A percentile compares a stretch with the other conserved stretches of the same genome.
Evolutionary conservation across 192 early-diverging fungal genomes (phyloP).

Genomic region (Lobosporangium transversale): DNA sequence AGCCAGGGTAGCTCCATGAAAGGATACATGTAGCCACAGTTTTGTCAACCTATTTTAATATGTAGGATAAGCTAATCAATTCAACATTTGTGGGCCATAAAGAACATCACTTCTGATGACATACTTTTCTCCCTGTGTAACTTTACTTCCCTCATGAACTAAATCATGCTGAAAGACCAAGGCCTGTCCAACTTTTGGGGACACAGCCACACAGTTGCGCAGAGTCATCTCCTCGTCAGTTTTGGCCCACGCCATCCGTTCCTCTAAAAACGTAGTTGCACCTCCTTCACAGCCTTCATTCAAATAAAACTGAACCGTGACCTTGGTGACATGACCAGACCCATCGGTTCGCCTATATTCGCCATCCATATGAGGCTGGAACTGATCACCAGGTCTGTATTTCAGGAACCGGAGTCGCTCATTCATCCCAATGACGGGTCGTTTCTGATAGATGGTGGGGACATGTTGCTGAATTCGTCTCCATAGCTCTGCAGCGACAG

Average conservation of each 20-base stretch:
- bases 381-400: slow-evolving; percentile 48
- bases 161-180: slow-evolving; percentile 55
- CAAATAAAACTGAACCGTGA: slow-evolving; percentile 60
- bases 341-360: slow-evolving; percentile 47
- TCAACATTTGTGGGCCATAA: too few relatives aligned
- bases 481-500: slow-evolving; percentile 29
- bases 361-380: slow-evolving; percentile 53
- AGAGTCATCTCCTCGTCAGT: background rate
- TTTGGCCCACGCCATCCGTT: slow-evolving; percentile 12
- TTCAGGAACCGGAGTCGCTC: slow-evolving; percentile 56
- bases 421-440: slow-evolving; percentile 48
- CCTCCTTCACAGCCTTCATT: slow-evolving; percentile 58
- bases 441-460: slow-evolving; percentile 11
- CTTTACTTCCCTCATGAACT: slow-evolving; percentile 55
- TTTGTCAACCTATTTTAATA: too few relatives aligned
- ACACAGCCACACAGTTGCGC: slow-evolving; percentile 34
- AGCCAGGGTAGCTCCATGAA: too few relatives aligned
- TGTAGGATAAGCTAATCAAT: too few relatives aligned
- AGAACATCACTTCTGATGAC: slow-evolving; percentile 58
- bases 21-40: too few relatives aligned
- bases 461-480: slow-evolving; percentile 32
- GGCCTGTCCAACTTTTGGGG: slow-evolving; percentile 34
- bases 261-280: slow-evolving; percentile 51
- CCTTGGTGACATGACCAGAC: slow-evolving; percentile 36
- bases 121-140: slow-evolving; percentile 57